These are phyloP conservation scores for Nakaseomyces kungkrabaensis DNA, from an alignment of 1,139 yeast species.

Conservation along the genomic window DNA sequence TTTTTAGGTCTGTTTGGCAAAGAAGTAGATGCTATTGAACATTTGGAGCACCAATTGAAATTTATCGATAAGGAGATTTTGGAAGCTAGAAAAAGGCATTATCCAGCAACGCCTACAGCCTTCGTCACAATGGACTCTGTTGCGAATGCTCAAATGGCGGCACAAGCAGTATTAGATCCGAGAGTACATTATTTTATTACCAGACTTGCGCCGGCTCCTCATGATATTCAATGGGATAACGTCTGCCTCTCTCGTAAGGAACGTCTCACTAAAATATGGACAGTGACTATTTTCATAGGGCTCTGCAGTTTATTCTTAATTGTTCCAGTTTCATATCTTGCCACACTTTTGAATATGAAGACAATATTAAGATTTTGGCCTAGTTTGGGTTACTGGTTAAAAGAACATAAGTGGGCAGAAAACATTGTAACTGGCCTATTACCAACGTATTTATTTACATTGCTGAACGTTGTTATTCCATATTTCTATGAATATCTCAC, in stretches of 20 bases:
- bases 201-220: slow-evolving; percentile 70
- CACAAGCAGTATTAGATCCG: slow-evolving; percentile 73
- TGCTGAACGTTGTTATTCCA: slow-evolving; percentile 58
- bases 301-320: slow-evolving; percentile 53
- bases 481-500: slow-evolving; percentile 60
- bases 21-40: slow-evolving; percentile 54
- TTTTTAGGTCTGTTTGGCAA: slow-evolving; percentile 43
- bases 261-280: slow-evolving; percentile 45
- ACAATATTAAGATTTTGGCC: slow-evolving; percentile 71
- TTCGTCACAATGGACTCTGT: slow-evolving; percentile 77
- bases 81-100: slow-evolving; percentile 49
- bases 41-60: slow-evolving; percentile 48
- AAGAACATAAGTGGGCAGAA: slow-evolving; percentile 57
- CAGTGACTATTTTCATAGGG: slow-evolving; percentile 53
- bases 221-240: slow-evolving; percentile 69
- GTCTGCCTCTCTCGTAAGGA: slow-evolving; percentile 51
- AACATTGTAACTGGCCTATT: slow-evolving; percentile 63
- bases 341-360: slow-evolving; percentile 61
- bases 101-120: slow-evolving; percentile 65
- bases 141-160: slow-evolving; percentile 80
- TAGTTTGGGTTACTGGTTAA: slow-evolving; percentile 48
- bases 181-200: slow-evolving; percentile 64
- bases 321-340: slow-evolving; percentile 64
- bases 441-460: slow-evolving; percentile 66
- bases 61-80: slow-evolving; percentile 52